A percentile compares a stretch with the other conserved stretches of the same genome.
Evolutionary conservation across 352 stramenopile species (phyloP).

Genomic region (Phytophthora colocasiae): DNA sequence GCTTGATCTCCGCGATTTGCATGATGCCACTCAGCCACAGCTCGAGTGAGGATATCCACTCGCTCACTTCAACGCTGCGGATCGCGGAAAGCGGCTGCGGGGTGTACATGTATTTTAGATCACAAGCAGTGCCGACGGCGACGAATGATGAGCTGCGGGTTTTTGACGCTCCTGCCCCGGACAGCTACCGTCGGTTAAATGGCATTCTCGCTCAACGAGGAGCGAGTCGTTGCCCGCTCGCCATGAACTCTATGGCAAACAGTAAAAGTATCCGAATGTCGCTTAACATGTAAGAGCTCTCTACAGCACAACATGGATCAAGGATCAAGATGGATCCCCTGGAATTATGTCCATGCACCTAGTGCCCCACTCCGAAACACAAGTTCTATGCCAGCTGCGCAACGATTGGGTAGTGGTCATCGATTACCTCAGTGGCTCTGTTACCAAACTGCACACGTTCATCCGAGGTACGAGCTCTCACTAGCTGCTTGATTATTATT

Average conservation of each 20-base stretch:
- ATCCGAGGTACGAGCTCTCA: slow-evolving; percentile 43
- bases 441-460: slow-evolving; percentile 67
- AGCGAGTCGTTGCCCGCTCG: slow-evolving; percentile 2
- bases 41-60: slow-evolving; percentile 18
- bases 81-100: slow-evolving; percentile 31
- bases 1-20: slow-evolving; percentile 12
- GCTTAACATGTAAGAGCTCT: no score
- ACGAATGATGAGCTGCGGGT: no score
- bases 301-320: background rate
- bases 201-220: background rate
- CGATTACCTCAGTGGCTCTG: slow-evolving; percentile 43
- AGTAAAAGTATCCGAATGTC: background rate
- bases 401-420: slow-evolving; percentile 87
- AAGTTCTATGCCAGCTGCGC: slow-evolving; percentile 64
- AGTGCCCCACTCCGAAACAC: slow-evolving; percentile 39
- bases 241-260: slow-evolving; percentile 8
- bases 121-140: no score
- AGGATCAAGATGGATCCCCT: slow-evolving; percentile 16
- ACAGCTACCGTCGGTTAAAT: no score
- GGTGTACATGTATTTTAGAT: no score
- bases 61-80: slow-evolving; percentile 21
- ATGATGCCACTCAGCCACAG: background rate
- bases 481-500: background rate
- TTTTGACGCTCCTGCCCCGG: background rate
- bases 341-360: slow-evolving; percentile 57